These are phyloP conservation scores for Schizosaccharomyces japonicus DNA, from an alignment of 805 yeast species.

Conservation along the genomic window DNA sequence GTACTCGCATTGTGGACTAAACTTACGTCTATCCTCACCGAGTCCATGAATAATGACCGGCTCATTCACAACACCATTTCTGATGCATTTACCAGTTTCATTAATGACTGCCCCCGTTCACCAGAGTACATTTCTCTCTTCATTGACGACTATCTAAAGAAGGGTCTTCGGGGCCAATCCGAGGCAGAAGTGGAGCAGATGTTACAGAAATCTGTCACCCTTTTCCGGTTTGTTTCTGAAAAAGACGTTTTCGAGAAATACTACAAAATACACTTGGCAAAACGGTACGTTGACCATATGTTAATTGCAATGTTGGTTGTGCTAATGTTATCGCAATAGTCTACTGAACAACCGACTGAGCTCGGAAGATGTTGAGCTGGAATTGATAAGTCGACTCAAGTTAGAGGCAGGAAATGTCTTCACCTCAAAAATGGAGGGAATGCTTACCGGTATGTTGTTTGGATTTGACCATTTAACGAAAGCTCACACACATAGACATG, in stretches of 20 bases:
- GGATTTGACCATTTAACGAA: background rate
- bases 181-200: constrained; percentile 25
- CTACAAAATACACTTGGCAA: constrained; percentile 68
- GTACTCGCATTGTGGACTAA: constrained; percentile 29
- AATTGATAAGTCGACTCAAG: constrained; percentile 39
- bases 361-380: constrained; percentile 41
- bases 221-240: constrained; percentile 49
- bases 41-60: constrained; percentile 27
- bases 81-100: constrained; percentile 29
- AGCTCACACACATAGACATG: constrained; percentile 20
- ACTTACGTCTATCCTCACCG: constrained; percentile 25
- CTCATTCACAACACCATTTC: constrained; percentile 32
- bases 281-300: constrained; percentile 27
- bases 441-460: constrained; percentile 34
- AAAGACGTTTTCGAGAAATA: constrained; percentile 69
- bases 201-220: constrained; percentile 31
- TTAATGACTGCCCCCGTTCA: constrained; percentile 27
- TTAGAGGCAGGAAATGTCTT: constrained; percentile 62
- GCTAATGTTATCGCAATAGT: background rate
- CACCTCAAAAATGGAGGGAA: constrained; percentile 58
- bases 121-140: constrained; percentile 34
- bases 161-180: constrained; percentile 24
- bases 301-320: background rate
- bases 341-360: constrained; percentile 27
- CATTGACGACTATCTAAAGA: constrained; percentile 33